These are phyloP conservation scores for Amanita muscaria DNA, from an alignment of 768 basidiomycete species.

Conservation along the genomic window DNA sequence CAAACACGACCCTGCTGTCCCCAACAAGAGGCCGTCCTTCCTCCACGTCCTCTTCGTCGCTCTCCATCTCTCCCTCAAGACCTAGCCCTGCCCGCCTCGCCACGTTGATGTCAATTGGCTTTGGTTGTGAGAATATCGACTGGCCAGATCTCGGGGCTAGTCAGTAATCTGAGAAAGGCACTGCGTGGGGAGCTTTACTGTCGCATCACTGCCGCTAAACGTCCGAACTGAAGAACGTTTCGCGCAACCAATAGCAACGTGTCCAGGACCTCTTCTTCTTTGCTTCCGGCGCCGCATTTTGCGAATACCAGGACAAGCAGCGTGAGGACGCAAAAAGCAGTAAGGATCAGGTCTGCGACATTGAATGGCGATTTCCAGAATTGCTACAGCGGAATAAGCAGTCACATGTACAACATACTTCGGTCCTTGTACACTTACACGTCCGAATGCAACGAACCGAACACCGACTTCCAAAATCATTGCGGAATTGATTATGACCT, in stretches of 20 bases:
- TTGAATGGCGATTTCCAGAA: constrained; percentile 97
- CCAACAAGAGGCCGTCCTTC: constrained; percentile 49
- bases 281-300: constrained; percentile 74
- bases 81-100: constrained; percentile 57
- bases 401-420: constrained; percentile 2
- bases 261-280: constrained; percentile 91
- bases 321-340: constrained; percentile 83
- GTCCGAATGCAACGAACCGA: constrained; percentile 87
- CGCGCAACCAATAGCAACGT: constrained; percentile 86
- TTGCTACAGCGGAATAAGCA: constrained; percentile 47
- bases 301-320: constrained; percentile 82
- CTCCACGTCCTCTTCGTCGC: constrained; percentile 55
- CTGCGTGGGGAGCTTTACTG: constrained; percentile 50
- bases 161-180: constrained; percentile 10
- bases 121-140: constrained; percentile 81
- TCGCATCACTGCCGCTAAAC: constrained; percentile 88
- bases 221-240: constrained; percentile 87
- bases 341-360: constrained; percentile 80
- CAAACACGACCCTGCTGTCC: constrained; percentile 58
- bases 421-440: constrained; percentile 45
- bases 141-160: constrained; percentile 62
- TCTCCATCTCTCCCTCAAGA: constrained; percentile 68
- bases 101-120: constrained; percentile 74
- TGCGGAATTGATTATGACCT: constrained; percentile 78
- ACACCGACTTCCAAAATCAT: constrained; percentile 95